These are phyloP conservation scores for Goniomonas avonlea DNA, from an alignment of 78 protist species.

Conservation along the genomic window DNA sequence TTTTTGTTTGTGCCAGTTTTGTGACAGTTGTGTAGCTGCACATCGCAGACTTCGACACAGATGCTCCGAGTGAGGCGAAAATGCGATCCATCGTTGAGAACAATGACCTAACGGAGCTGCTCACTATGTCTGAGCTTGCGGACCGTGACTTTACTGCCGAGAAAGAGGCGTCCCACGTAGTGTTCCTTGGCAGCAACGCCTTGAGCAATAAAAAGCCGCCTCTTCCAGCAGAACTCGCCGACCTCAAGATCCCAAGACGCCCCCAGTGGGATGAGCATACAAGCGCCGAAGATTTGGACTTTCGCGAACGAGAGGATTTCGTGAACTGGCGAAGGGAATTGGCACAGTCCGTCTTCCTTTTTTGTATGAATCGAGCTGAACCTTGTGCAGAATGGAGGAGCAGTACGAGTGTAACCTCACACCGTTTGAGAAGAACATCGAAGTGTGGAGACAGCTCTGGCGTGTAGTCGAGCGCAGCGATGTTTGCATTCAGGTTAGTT, in stretches of 20 bases:
- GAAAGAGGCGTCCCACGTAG: neutral
- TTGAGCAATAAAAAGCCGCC: neutral
- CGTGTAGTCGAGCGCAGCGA: slow-evolving; percentile 91
- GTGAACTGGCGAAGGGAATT: slow-evolving; percentile 83
- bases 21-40: too few relatives aligned
- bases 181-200: neutral
- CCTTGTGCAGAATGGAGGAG: neutral
- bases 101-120: slow-evolving; percentile 25
- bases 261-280: slow-evolving; percentile 68
- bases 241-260: slow-evolving; percentile 67
- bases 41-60: neutral
- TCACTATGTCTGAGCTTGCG: slow-evolving; percentile 11
- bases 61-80: neutral
- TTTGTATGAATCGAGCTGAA: neutral
- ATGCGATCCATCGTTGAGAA: slow-evolving; percentile 19
- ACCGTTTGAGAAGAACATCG: slow-evolving; percentile 92
- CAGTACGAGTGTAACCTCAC: slow-evolving; percentile 52
- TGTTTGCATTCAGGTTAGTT: slow-evolving; percentile 48
- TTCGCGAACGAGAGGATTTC: slow-evolving; percentile 60
- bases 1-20: neutral
- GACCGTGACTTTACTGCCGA: slow-evolving; percentile 33
- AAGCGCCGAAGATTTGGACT: slow-evolving; percentile 54
- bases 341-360: slow-evolving; percentile 35
- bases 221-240: neutral
- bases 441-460: slow-evolving; percentile 99